Evolutionary conservation across 2,329 filamentous ascomycete species (phyloP).

Genomic region (Apiospora sp.): DNA sequence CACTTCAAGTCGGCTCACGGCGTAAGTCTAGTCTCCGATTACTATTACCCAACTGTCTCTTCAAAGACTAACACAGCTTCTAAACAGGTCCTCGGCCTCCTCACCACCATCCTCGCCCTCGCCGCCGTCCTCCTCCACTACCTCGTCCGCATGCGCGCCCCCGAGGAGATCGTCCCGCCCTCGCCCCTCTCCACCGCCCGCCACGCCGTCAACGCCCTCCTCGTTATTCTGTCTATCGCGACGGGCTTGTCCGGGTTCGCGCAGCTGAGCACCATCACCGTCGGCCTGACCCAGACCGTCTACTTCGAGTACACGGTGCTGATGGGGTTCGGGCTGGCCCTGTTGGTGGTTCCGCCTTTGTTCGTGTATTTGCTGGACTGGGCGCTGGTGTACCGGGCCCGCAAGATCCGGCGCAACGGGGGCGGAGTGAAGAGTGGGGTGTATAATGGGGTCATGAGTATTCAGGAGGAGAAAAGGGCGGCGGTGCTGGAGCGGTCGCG

Average conservation of each 20-base stretch:
- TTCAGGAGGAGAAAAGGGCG: neutral
- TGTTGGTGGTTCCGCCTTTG: neutral
- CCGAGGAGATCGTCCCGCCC: conserved; percentile 4
- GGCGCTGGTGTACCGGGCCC: conserved; percentile 2
- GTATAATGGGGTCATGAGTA: no score
- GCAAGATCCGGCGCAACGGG: neutral
- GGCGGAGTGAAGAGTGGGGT: no score
- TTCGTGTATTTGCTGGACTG: conserved; percentile 21
- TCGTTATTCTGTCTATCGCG: conserved; percentile 35
- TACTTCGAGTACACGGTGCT: conserved; percentile 38
- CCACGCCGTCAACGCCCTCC: conserved; percentile 37
- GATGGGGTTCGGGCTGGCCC: conserved; percentile 33
- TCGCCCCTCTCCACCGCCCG: conserved; percentile 29
- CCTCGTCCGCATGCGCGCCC: conserved; percentile 32
- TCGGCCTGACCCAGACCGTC: conserved; percentile 41
- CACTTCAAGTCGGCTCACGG: conserved; percentile 43
- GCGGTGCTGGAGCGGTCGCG: neutral
- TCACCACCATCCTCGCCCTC: conserved; percentile 37
- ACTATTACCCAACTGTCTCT: no score
- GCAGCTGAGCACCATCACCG: conserved; percentile 38
- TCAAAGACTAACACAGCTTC: no score
- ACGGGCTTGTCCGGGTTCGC: conserved; percentile 40
- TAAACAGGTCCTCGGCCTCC: conserved; percentile 39
- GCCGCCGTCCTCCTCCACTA: conserved; percentile 37
- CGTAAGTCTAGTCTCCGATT: conserved; percentile 34